phyloP scores from a whole-genome alignment of 2,329 filamentous ascomycete genomes.

The Arthroderma sp. region DNA sequence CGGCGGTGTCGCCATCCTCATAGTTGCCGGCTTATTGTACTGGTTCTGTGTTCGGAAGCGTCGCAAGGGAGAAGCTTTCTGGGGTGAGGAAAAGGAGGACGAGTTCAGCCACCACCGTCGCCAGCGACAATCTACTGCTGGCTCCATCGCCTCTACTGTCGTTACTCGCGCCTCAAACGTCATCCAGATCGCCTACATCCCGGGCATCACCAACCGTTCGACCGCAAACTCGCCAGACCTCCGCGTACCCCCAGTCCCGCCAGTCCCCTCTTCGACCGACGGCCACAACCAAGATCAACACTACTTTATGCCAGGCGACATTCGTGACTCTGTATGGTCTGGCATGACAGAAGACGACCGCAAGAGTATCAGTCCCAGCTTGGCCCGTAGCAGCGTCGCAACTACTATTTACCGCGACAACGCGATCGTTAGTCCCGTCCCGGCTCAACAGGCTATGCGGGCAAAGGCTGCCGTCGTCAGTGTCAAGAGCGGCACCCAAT shows the following conservation, averaged over 20 bases:
- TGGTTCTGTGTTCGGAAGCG: conserved; percentile 74
- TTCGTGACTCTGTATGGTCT: conserved; percentile 84
- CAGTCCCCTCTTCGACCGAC: conserved; percentile 54
- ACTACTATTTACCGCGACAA: conserved; percentile 92
- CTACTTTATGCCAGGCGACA: conserved; percentile 83
- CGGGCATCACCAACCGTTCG: conserved; percentile 86
- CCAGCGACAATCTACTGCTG: conserved; percentile 64
- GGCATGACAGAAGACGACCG: conserved; percentile 48
- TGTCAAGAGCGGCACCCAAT: conserved; percentile 58
- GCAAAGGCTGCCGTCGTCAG: conserved; percentile 88
- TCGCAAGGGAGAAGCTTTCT: conserved; percentile 49
- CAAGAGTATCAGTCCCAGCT: conserved; percentile 37
- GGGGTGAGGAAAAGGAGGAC: conserved; percentile 40
- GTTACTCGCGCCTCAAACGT: conserved; percentile 95
- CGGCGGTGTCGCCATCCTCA: conserved; percentile 65
- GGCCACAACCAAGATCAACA: conserved; percentile 59
- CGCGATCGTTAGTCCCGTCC: conserved; percentile 62
- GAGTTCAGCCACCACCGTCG: conserved; percentile 44
- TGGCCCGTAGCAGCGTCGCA: conserved; percentile 54
- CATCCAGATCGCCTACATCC: conserved; percentile 98
- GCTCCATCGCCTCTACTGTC: conserved; percentile 89
- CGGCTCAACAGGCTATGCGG: conserved; percentile 74
- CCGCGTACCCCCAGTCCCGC: conserved; percentile 82
- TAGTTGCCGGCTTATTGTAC: conserved; percentile 69
- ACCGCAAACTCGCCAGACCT: conserved; percentile 67